A percentile compares a stretch with the other conserved stretches of the same genome.
Evolutionary conservation across 2,329 filamentous ascomycete genomes (phyloP).

Genomic region (Aspergillus calidoustus): DNA sequence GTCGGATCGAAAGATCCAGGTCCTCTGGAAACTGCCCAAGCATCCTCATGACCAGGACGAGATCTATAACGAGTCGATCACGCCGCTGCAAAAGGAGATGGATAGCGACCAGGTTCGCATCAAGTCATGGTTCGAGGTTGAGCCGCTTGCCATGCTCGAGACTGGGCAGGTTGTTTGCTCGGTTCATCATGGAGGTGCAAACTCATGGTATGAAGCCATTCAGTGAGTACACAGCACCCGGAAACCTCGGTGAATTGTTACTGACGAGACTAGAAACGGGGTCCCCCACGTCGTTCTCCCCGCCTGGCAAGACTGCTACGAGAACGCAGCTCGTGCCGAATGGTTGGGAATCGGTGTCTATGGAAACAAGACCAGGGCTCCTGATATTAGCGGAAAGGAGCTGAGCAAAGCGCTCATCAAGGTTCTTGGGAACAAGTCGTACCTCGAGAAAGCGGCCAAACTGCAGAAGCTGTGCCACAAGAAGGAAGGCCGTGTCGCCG

Average conservation of each 20-base stretch:
- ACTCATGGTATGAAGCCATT: conserved; percentile 52
- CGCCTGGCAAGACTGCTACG: conserved; percentile 51
- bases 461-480: conserved; percentile 25
- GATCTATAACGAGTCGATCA: conserved; percentile 28
- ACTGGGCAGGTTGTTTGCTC: conserved; percentile 46
- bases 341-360: conserved; percentile 48
- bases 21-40: conserved; percentile 48
- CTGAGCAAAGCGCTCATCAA: conserved; percentile 33
- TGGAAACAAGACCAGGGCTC: conserved; percentile 39
- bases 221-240: conserved; percentile 33
- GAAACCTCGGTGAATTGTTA: neutral
- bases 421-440: conserved; percentile 26
- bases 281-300: conserved; percentile 53
- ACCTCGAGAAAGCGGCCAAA: conserved; percentile 23
- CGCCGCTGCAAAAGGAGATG: conserved; percentile 30
- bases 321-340: conserved; percentile 48
- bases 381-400: conserved; percentile 35
- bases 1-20: conserved; percentile 32
- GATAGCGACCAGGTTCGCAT: conserved; percentile 43
- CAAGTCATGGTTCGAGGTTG: conserved; percentile 48
- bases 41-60: conserved; percentile 27
- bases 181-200: conserved; percentile 53
- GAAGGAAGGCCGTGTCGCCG: conserved; percentile 27
- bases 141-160: conserved; percentile 42
- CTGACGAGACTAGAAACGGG: conserved; percentile 37